Base-by-base conservation (phyloP, 176 grass and related monocot species). In the Guadua angustifolia region DNA sequence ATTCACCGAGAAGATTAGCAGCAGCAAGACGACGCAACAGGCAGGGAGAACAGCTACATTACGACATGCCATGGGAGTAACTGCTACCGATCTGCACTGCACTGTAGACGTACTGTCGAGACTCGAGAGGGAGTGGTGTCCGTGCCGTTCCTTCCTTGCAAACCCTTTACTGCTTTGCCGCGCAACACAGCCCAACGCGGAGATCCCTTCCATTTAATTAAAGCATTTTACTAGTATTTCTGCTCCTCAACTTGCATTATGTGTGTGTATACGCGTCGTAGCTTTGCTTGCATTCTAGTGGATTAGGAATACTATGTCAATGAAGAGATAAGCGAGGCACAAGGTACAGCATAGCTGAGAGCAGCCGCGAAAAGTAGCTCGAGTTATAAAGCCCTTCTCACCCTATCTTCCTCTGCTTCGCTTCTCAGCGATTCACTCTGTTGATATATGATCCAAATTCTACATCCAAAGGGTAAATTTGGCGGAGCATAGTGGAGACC, bases 151-250 rank as follows among this genome's bases (percentile, higher is more conserved):
- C 84, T 46, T 19, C 26, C 39, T 39, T 22, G 42, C 43, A 0
- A 29, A 1, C 29, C 29, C 29, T 29, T 56, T 21, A 36, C 14
- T 69, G 36, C 53, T 66, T 13, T 1, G 32, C 55, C 73, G 68
- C 69, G 85, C 47, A 3, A 40, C 6, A 40, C 39, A 22, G 21
- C 76, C 5, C 77, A 22, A 46, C 60, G 43, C 77, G 57, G 53
- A 71, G 17, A 45, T 11, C 25, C 71, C 64, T 25, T 56, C 38
- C 49, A 82, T 75, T 89, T 85, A 80, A 85, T 29, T 49, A 12
- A 15, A 43, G 21, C 74, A 24, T 45, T n/a, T 29, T 29, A 29
- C 5, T 6, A 2, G 0, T 10, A 11, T 36, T 12, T 58, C 12
- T 83, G 22, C 69, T 32, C 6, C 40, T 50, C 74, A 4, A 12